Evolutionary conservation across 2,329 filamentous ascomycete species (phyloP).

Genomic region (Aspergillus amoenus): DNA sequence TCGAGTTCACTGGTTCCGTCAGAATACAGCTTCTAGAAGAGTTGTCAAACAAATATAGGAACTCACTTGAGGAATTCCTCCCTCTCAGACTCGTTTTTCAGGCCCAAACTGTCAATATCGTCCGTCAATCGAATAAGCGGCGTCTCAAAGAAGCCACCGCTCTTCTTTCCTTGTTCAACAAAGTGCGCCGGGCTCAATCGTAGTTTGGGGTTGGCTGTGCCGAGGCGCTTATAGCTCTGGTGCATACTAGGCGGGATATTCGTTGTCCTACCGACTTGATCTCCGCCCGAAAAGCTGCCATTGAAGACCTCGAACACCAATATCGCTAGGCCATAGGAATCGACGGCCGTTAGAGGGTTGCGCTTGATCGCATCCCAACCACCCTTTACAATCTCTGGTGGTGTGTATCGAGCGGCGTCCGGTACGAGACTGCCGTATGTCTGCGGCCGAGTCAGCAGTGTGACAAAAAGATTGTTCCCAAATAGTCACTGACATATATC

Average conservation of each 20-base stretch:
- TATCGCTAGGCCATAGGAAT: constrained; percentile 82
- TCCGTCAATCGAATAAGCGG: constrained; percentile 89
- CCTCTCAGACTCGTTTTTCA: constrained; percentile 81
- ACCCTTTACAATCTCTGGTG: constrained; percentile 78
- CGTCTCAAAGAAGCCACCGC: constrained; percentile 87
- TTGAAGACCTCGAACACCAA: constrained; percentile 92
- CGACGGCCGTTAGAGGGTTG: constrained; percentile 75
- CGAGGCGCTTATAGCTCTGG: constrained; percentile 82
- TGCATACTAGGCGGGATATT: constrained; percentile 86
- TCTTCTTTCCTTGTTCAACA: constrained; percentile 80
- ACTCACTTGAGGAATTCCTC: constrained; percentile 75
- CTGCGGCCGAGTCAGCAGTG: constrained; percentile 43
- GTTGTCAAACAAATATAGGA: background rate
- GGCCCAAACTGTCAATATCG: constrained; percentile 85
- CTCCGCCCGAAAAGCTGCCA: constrained; percentile 70
- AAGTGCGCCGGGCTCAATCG: constrained; percentile 82
- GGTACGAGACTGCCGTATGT: constrained; percentile 85
- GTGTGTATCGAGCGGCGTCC: constrained; percentile 78
- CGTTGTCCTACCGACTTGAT: constrained; percentile 83
- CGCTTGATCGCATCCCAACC: constrained; percentile 93
- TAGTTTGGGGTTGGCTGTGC: constrained; percentile 85
- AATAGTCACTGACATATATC: constrained; percentile 65
- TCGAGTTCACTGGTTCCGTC: constrained; percentile 65
- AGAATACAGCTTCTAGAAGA: constrained; percentile 19
- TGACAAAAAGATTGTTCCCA: background rate